Evolutionary conservation across 2,329 filamentous ascomycete genomes (phyloP).

Genomic region (Cytospora piceae): DNA sequence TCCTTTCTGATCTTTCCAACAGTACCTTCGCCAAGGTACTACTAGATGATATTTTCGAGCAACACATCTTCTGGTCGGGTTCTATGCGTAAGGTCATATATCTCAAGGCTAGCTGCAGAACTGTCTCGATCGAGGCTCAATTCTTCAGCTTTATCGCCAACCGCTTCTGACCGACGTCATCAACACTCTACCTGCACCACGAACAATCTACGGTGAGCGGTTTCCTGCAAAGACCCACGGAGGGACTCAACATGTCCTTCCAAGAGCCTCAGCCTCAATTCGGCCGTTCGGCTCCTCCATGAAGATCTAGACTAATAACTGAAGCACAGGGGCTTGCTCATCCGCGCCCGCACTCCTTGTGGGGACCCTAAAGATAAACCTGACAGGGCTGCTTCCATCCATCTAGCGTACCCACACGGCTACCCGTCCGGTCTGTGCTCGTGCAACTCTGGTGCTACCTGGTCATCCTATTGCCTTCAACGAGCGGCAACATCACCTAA

Average conservation of each 20-base stretch:
- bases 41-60: conserved; percentile 28
- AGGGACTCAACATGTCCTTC: not conserved
- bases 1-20: not conserved
- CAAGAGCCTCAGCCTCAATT: not conserved
- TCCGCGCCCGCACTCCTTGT: conserved; percentile 12
- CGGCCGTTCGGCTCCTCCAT: not conserved
- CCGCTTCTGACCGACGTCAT: conserved; percentile 3
- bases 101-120: conserved; percentile 20
- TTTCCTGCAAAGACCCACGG: not conserved
- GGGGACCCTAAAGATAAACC: conserved; percentile 3
- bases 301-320: not conserved
- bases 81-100: conserved; percentile 15
- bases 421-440: conserved; percentile 22
- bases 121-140: conserved; percentile 14
- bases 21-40: conserved; percentile 6
- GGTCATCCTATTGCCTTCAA: conserved; percentile 9
- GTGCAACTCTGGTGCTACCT: conserved; percentile 10
- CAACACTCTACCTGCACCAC: conserved; percentile 9
- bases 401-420: conserved; percentile 12
- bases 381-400: conserved; percentile 6
- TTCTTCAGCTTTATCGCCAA: conserved; percentile 1
- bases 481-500: conserved; percentile 3
- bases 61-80: conserved; percentile 11
- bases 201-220: conserved; percentile 13
- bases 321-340: conserved; percentile 10